phyloP scores from a whole-genome alignment of 73 alveolate species.

The Paramecium pentaurelia region DNA sequence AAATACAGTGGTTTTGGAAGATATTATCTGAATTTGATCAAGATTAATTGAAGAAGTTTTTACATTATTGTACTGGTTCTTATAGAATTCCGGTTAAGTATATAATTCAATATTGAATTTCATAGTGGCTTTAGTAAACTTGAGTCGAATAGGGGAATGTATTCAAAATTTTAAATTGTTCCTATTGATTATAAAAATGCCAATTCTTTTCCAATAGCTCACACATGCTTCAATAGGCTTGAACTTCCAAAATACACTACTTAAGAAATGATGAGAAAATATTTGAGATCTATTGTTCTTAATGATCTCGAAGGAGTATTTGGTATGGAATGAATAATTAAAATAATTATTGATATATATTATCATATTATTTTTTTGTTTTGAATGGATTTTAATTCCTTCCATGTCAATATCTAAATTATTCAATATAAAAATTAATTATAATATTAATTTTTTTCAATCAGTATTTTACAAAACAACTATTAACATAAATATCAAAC shows the following conservation, averaged over 20 bases:
- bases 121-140: conserved; percentile 69
- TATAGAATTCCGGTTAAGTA: conserved; percentile 82
- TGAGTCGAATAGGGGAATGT: conserved; percentile 89
- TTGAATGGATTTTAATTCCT: too few species aligned
- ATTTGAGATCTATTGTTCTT: conserved; percentile 43
- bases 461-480: too few species aligned
- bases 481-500: too few species aligned
- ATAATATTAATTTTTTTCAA: too few species aligned
- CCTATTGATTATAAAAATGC: conserved; percentile 70
- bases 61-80: conserved; percentile 94
- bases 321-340: conserved; percentile 59
- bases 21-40: conserved; percentile 77
- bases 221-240: conserved; percentile 95
- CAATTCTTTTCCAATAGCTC: conserved; percentile 90
- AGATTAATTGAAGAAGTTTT: conserved; percentile 79
- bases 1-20: conserved; percentile 85
- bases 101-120: neutral
- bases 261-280: conserved; percentile 52
- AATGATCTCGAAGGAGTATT: conserved; percentile 62
- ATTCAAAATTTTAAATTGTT: conserved; percentile 78
- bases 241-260: conserved; percentile 81
- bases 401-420: too few species aligned
- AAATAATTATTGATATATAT: neutral
- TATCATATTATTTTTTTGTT: too few species aligned
- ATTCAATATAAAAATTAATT: too few species aligned